Percentiles rank a stretch among this genome's conserved stretches.
phyloP scores from a whole-genome alignment of 129 eudicot genomes.

The Ambrosia artemisiifolia region DNA sequence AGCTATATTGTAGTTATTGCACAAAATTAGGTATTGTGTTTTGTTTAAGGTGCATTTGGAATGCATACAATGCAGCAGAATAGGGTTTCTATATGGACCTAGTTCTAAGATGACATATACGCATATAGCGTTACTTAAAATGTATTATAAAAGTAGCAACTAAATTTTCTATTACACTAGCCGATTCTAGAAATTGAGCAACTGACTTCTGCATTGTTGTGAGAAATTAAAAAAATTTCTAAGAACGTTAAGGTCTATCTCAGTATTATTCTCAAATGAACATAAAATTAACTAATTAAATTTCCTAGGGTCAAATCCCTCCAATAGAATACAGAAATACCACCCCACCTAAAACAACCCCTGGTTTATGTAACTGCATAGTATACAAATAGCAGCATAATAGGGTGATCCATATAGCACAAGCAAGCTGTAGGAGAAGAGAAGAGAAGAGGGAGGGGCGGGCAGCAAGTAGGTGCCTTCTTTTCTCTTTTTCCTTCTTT shows the following conservation, averaged over 20 bases:
- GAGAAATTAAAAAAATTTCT: not conserved
- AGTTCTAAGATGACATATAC: not conserved
- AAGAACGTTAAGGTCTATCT: not conserved
- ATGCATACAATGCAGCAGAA: not conserved
- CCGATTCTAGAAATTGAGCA: not conserved
- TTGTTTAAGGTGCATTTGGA: not conserved
- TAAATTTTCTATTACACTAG: not conserved
- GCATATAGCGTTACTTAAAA: not conserved
- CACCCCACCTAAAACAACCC: not conserved
- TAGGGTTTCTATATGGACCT: conserved; percentile 15
- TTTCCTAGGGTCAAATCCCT: not conserved
- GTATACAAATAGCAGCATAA: not conserved
- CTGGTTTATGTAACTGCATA: not conserved
- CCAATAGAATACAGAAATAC: not conserved
- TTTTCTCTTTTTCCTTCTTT: not conserved
- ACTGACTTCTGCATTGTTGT: not conserved
- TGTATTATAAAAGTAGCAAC: not conserved
- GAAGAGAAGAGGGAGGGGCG: no score
- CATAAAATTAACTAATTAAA: not conserved
- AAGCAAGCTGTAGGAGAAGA: not conserved
- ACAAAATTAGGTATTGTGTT: not conserved
- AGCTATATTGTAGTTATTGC: not conserved
- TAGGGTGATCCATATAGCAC: not conserved
- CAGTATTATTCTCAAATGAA: not conserved
- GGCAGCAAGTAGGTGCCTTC: no score